phyloP scores from a whole-genome alignment of 2,329 filamentous ascomycete genomes.

The Hymenoscyphus linearis region DNA sequence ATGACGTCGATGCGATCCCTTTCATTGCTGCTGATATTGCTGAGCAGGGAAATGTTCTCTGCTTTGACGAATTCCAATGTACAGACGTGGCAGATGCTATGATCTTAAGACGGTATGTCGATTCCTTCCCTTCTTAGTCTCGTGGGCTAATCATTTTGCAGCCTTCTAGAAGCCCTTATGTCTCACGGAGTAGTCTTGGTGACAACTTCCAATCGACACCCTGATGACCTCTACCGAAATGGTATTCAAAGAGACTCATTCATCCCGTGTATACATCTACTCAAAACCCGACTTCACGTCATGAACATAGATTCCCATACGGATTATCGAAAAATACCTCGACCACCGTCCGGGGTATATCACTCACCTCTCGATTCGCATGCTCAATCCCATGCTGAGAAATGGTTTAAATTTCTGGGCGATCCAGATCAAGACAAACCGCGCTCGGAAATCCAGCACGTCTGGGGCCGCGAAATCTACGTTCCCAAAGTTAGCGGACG shows the following conservation, averaged over 20 bases:
- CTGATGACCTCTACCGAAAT: slow-evolving; percentile 95
- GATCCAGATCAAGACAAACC: slow-evolving; percentile 72
- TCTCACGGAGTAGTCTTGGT: slow-evolving; percentile 94
- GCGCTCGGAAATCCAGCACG: slow-evolving; percentile 70
- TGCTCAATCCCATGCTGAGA: slow-evolving; percentile 75
- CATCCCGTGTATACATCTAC: slow-evolving; percentile 87
- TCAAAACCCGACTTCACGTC: slow-evolving; percentile 77
- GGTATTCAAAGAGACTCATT: slow-evolving; percentile 95
- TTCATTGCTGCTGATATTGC: slow-evolving; percentile 95
- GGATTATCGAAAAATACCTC: slow-evolving; percentile 94
- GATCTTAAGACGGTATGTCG: slow-evolving; percentile 72
- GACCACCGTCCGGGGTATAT: slow-evolving; percentile 89
- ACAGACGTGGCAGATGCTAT: slow-evolving; percentile 98
- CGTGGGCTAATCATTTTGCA: slow-evolving; percentile 24
- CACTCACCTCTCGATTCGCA: slow-evolving; percentile 78
- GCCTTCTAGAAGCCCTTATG: slow-evolving; percentile 86
- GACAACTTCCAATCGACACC: slow-evolving; percentile 95
- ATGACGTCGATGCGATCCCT: slow-evolving; percentile 82
- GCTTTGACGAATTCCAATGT: slow-evolving; percentile 98
- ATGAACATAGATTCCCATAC: slow-evolving; percentile 93
- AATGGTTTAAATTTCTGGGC: slow-evolving; percentile 93
- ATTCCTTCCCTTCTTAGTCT: background rate
- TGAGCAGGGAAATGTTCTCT: slow-evolving; percentile 75
- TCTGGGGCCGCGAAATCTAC: slow-evolving; percentile 87
- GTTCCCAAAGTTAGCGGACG: slow-evolving; percentile 85